phyloP scores from a whole-genome alignment of 1,284 basidiomycete species.

The Malassezia sympodialis region DNA sequence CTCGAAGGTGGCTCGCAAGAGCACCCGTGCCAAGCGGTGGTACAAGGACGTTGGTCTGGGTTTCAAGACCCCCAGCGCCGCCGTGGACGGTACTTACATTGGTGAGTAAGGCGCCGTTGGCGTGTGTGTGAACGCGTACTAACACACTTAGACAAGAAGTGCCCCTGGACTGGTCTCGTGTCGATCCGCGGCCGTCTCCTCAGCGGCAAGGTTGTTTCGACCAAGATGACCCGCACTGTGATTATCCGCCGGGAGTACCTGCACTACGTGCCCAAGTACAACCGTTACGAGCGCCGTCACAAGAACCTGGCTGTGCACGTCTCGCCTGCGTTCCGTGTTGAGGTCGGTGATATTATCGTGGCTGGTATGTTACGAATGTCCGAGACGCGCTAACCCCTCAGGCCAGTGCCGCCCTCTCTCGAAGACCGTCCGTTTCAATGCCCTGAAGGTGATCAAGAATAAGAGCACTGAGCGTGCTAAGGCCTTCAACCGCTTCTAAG shows the following conservation, averaged over 20 bases:
- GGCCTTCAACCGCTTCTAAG: constrained; percentile 86
- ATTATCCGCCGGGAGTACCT: constrained; percentile 93
- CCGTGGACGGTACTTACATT: constrained; percentile 93
- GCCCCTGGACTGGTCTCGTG: constrained; percentile 67
- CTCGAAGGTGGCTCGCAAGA: constrained; percentile 81
- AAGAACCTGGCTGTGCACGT: constrained; percentile 96
- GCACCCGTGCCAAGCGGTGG: constrained; percentile 93
- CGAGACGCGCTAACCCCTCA: constrained; percentile 8
- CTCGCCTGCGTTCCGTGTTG: constrained; percentile 88
- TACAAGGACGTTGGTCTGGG: constrained; percentile 60
- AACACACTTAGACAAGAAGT: constrained; percentile 79
- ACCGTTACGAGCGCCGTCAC: constrained; percentile 57
- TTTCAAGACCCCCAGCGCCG: constrained; percentile 73
- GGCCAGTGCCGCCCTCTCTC: constrained; percentile 97
- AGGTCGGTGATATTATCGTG: constrained; percentile 76
- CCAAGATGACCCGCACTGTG: constrained; percentile 98
- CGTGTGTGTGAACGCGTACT: constrained; percentile 9
- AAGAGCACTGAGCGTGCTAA: constrained; percentile 54
- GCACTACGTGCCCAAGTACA: constrained; percentile 98
- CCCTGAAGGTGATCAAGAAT: constrained; percentile 65
- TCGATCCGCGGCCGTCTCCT: constrained; percentile 99
- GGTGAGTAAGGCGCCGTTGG: constrained; percentile 46
- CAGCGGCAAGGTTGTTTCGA: constrained; percentile 91
- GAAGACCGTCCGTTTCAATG: constrained; percentile 98
- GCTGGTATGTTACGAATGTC: constrained; percentile 54